Percentiles rank a stretch among this genome's conserved stretches.
Conservation (phyloP, 108 stramenopile genomes). For the Cyclotella choctawhatcheeana region DNA sequence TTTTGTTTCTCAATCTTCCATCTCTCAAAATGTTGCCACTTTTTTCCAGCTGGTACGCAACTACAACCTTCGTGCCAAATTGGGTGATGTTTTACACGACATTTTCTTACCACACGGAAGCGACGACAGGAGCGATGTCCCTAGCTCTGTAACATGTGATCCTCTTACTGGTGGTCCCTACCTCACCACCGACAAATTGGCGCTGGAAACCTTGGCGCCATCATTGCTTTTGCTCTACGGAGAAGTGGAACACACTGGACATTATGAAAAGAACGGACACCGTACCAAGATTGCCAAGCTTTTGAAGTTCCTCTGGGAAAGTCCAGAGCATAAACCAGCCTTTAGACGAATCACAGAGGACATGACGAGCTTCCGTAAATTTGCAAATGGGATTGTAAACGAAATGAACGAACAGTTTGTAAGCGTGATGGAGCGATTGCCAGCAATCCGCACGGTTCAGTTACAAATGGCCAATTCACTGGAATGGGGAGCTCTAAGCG, state of each 20-base stretch:
- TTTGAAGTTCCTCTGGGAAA: conserved; percentile 94
- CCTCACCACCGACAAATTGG: conserved; percentile 71
- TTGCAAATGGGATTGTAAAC: conserved; percentile 98
- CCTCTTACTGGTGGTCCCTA: conserved; percentile 76
- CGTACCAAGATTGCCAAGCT: conserved; percentile 92
- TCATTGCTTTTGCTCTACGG: conserved; percentile 95
- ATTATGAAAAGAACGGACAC: conserved; percentile 93
- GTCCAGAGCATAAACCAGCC: conserved; percentile 89
- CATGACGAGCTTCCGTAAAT: conserved; percentile 90
- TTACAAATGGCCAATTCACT: conserved; percentile 82
- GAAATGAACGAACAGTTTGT: conserved; percentile 97
- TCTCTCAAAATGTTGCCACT: background rate
- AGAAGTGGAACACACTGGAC: conserved; percentile 97
- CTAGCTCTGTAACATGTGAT: conserved; percentile 65
- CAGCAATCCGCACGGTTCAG: conserved; percentile 90
- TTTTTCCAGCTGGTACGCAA: conserved; percentile 73
- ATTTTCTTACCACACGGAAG: conserved; percentile 77
- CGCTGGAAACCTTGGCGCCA: conserved; percentile 92
- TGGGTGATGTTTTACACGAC: conserved; percentile 93
- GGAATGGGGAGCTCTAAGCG: conserved; percentile 88
- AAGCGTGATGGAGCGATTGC: conserved; percentile 93
- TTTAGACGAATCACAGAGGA: conserved; percentile 90
- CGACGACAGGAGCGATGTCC: conserved; percentile 64
- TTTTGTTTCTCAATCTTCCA: too few species aligned
- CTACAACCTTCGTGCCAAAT: conserved; percentile 93